A percentile compares a stretch with the other conserved stretches of the same genome.
phyloP scores from a whole-genome alignment of 192 early-diverging fungal genomes.

The Backusella morwellensis region DNA sequence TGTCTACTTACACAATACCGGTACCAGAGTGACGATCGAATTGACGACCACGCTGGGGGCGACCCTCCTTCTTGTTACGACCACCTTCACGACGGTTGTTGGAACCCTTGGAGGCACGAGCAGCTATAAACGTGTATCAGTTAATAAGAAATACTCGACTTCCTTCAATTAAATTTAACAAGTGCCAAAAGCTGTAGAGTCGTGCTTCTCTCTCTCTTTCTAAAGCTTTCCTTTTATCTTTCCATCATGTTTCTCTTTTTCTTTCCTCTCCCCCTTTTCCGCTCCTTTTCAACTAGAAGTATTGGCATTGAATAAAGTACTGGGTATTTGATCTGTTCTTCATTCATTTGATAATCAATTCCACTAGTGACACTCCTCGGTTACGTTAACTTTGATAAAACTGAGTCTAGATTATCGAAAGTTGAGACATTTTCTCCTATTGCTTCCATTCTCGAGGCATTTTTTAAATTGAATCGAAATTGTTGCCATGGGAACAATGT shows the following conservation, averaged over 20 bases:
- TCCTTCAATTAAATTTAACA: background rate
- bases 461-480: background rate
- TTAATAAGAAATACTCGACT: background rate
- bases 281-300: background rate
- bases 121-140: background rate
- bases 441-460: background rate
- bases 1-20: slow-evolving; percentile 54
- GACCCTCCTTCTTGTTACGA: slow-evolving; percentile 26
- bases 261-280: background rate
- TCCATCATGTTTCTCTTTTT: background rate
- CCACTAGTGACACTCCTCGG: background rate
- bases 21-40: slow-evolving; percentile 87
- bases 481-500: background rate
- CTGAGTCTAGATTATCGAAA: background rate
- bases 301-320: background rate
- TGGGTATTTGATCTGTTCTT: background rate
- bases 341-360: background rate
- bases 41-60: slow-evolving; percentile 59
- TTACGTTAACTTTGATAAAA: background rate
- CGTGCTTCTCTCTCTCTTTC: background rate
- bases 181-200: background rate
- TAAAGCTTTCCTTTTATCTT: background rate
- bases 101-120: slow-evolving; percentile 45
- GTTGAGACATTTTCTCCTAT: background rate
- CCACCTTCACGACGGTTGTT: slow-evolving; percentile 43